These are phyloP conservation scores for Aspergillus aculeatinus DNA, from an alignment of 2,329 filamentous ascomycete genomes.

Conservation along the genomic window DNA sequence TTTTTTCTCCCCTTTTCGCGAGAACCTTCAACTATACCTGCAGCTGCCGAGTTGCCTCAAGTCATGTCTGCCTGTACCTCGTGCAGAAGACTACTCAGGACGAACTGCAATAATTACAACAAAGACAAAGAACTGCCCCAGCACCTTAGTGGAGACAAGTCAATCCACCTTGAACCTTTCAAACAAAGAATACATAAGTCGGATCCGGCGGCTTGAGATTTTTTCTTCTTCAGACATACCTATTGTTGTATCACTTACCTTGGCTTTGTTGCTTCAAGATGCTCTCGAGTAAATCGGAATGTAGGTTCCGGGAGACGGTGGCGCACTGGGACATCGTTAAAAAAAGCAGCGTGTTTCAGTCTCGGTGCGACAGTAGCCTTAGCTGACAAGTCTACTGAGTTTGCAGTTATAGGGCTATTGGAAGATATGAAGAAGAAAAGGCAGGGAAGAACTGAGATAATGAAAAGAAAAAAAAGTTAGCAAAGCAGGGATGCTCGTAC, in stretches of 20 bases:
- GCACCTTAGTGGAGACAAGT: background rate
- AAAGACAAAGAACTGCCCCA: background rate
- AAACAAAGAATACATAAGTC: too few relatives aligned
- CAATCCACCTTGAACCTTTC: background rate
- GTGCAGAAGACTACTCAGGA: background rate
- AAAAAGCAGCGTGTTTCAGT: too few relatives aligned
- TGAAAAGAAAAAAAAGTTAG: background rate
- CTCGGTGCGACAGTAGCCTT: background rate
- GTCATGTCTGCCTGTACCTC: background rate
- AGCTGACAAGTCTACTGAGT: background rate
- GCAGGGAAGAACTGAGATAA: background rate
- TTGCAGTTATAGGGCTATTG: background rate
- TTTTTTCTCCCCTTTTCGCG: background rate
- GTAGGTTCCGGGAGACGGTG: too few relatives aligned
- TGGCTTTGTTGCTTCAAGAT: too few relatives aligned
- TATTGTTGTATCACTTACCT: too few relatives aligned
- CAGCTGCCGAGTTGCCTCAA: background rate
- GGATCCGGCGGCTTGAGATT: too few relatives aligned
- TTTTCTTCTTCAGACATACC: too few relatives aligned
- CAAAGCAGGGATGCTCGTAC: background rate
- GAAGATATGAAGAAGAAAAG: background rate
- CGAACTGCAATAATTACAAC: background rate
- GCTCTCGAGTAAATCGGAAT: too few relatives aligned
- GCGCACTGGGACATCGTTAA: too few relatives aligned
- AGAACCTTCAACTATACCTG: background rate